A percentile compares a stretch with the other conserved stretches of the same genome.
phyloP scores from a whole-genome alignment of 75 land plant genomes.

The Pseudotsuga menziesii region DNA sequence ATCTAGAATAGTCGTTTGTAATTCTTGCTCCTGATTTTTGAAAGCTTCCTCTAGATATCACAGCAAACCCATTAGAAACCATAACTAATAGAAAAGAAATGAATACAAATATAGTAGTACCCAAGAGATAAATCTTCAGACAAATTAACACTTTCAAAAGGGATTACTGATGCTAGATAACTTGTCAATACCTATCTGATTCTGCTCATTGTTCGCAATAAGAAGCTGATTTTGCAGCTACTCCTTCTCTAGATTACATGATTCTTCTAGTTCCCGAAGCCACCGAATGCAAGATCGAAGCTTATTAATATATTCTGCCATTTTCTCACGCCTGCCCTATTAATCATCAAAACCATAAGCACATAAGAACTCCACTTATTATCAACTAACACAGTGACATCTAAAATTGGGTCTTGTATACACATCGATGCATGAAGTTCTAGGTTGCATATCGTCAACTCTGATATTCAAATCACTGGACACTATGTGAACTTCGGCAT shows the following conservation, averaged over 20 bases:
- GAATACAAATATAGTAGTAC: neutral
- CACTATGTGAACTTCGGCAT: no score
- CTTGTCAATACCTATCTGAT: neutral
- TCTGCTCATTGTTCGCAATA: neutral
- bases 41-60: conserved; percentile 27
- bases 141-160: neutral
- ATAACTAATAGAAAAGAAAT: neutral
- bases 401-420: no score
- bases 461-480: no score
- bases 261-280: conserved; percentile 64
- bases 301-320: conserved; percentile 78
- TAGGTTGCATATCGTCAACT: no score
- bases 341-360: neutral
- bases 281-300: conserved; percentile 76
- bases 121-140: neutral
- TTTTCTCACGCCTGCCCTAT: conserved; percentile 79
- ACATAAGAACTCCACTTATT: neutral
- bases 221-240: conserved; percentile 30
- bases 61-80: neutral
- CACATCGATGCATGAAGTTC: no score
- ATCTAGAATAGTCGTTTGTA: conserved; percentile 28
- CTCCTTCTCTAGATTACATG: conserved; percentile 41
- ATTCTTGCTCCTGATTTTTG: conserved; percentile 40
- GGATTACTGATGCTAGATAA: neutral
- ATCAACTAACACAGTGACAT: neutral